phyloP scores from a whole-genome alignment of 2,329 filamentous ascomycete genomes.

The Hypoxylon sp. region DNA sequence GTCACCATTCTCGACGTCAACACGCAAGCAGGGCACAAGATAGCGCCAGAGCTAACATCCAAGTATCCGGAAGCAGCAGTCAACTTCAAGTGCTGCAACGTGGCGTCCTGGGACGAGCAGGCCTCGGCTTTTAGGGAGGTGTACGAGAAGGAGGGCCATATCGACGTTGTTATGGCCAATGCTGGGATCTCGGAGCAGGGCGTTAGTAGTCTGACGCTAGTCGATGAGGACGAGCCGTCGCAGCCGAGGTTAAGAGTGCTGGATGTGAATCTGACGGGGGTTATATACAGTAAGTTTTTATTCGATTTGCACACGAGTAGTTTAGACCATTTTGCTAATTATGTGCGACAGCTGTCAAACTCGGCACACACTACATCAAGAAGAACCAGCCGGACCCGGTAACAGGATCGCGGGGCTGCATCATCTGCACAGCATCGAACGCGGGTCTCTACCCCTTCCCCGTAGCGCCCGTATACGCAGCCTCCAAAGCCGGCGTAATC shows the following conservation, averaged over 20 bases:
- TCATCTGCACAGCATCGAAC: slow-evolving; percentile 67
- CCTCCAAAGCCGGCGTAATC: slow-evolving; percentile 63
- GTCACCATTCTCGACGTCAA: slow-evolving; percentile 55
- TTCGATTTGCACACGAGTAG: not conserved
- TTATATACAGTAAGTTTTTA: slow-evolving; percentile 59
- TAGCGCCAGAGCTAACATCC: slow-evolving; percentile 46
- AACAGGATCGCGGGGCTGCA: slow-evolving; percentile 57
- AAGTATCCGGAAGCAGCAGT: slow-evolving; percentile 48
- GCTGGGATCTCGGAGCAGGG: slow-evolving; percentile 62
- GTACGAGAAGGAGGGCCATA: slow-evolving; percentile 50
- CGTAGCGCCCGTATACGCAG: slow-evolving; percentile 63
- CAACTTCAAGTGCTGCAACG: slow-evolving; percentile 54
- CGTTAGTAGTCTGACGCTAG: slow-evolving; percentile 45
- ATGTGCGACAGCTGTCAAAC: slow-evolving; percentile 58
- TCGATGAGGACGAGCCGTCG: slow-evolving; percentile 45
- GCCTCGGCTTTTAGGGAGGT: slow-evolving; percentile 54
- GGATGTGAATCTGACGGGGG: slow-evolving; percentile 57
- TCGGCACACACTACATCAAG: slow-evolving; percentile 64
- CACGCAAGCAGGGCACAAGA: slow-evolving; percentile 43
- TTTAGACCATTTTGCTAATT: slow-evolving; percentile 1
- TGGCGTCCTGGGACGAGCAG: slow-evolving; percentile 56
- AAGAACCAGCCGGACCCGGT: slow-evolving; percentile 55
- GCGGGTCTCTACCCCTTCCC: slow-evolving; percentile 66
- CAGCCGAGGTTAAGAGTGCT: slow-evolving; percentile 47
- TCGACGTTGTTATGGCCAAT: slow-evolving; percentile 65